Evolutionary conservation across 1,284 basidiomycete species (phyloP).

Genomic region (Ceratobasidium sp.): DNA sequence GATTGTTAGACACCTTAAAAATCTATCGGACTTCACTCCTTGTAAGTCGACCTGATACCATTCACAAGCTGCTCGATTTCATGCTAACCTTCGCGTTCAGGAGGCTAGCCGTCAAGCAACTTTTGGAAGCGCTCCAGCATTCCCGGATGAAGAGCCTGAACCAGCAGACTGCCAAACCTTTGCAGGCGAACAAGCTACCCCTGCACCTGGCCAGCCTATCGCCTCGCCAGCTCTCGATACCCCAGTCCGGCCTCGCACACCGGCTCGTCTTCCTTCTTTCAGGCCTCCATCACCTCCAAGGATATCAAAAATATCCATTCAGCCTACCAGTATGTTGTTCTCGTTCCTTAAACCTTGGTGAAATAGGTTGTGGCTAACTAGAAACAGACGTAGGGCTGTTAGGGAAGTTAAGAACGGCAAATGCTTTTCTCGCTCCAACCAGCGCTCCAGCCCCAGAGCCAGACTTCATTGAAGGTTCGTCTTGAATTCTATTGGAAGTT

Average conservation of each 20-base stretch:
- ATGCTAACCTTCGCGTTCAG: not conserved
- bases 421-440: not conserved
- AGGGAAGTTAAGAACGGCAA: not conserved
- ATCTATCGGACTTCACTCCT: not conserved
- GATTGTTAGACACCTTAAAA: not conserved
- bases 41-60: not conserved
- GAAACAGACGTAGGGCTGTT: not conserved
- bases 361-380: no score
- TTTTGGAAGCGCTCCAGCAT: not conserved
- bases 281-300: not conserved
- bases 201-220: no score
- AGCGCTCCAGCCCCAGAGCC: not conserved
- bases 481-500: not conserved
- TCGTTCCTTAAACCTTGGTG: no score
- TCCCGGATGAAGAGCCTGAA: not conserved
- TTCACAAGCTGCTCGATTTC: not conserved
- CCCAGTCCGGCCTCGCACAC: no score
- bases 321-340: not conserved
- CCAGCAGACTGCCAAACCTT: not conserved
- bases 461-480: not conserved
- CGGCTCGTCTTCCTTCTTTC: no score
- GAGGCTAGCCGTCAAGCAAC: not conserved
- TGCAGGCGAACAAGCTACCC: not conserved
- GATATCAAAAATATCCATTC: not conserved
- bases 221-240: no score